Percentiles rank a stretch among this genome's conserved stretches.
phyloP scores from a whole-genome alignment of 225 moss, liverwort and hornwort species.

The Pseudisothecium myosuroides region DNA sequence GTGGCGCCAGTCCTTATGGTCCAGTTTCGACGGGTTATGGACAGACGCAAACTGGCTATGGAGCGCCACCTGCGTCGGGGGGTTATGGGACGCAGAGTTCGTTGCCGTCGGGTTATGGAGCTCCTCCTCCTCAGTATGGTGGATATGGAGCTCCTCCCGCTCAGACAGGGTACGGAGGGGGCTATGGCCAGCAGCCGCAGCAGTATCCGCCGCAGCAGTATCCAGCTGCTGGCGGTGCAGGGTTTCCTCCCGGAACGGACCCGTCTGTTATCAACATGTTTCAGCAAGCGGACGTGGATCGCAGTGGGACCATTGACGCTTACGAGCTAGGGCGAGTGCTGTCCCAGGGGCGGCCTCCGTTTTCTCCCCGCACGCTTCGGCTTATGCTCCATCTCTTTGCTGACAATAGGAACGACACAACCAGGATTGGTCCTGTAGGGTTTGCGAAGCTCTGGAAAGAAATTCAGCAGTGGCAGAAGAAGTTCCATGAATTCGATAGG shows the following conservation, averaged over 20 bases:
- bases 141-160: constrained; percentile 2
- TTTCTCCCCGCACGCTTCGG: constrained; percentile 65
- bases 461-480: constrained; percentile 60
- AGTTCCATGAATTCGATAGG: constrained; percentile 74
- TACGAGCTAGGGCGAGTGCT: constrained; percentile 27
- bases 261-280: constrained; percentile 18
- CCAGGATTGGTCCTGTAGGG: constrained; percentile 52
- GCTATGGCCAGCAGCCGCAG: constrained; percentile 5
- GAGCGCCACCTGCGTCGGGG: neutral
- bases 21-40: constrained; percentile 4
- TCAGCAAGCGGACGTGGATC: constrained; percentile 31
- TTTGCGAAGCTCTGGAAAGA: constrained; percentile 76
- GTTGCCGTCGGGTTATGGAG: neutral
- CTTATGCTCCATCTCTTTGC: constrained; percentile 80
- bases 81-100: neutral
- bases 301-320: constrained; percentile 36
- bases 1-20: constrained; percentile 12
- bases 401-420: constrained; percentile 16
- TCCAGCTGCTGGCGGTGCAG: neutral
- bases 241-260: constrained; percentile 37
- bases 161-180: constrained; percentile 5
- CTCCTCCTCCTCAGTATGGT: neutral
- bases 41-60: constrained; percentile 1
- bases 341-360: constrained; percentile 32
- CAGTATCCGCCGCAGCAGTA: constrained; percentile 28